phyloP scores from a whole-genome alignment of 176 grass and related monocot genomes.

The Saccharum spontaneum region DNA sequence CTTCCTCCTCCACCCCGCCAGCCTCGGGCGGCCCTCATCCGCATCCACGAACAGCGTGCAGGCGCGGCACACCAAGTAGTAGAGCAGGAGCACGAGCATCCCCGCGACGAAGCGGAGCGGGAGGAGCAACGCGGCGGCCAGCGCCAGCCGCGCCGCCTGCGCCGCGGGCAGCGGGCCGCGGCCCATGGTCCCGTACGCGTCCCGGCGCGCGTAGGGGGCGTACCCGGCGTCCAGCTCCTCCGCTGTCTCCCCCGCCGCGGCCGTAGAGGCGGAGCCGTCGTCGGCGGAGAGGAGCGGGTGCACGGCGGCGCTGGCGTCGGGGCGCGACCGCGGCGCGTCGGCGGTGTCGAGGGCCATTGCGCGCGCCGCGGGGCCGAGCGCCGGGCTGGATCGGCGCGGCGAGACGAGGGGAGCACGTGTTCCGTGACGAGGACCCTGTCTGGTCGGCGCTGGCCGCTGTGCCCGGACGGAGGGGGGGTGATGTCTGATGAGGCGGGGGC shows the following conservation, averaged over 20 bases:
- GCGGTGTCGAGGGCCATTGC: conserved; percentile 36
- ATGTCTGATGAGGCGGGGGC: neutral
- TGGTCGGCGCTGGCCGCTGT: conserved; percentile 31
- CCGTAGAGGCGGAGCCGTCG: neutral
- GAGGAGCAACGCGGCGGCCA: conserved; percentile 50
- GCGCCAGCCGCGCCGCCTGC: conserved; percentile 39
- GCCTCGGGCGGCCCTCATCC: conserved; percentile 38
- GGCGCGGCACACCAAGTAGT: conserved; percentile 73
- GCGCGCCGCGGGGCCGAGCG: neutral
- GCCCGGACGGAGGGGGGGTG: neutral
- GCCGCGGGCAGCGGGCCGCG: conserved; percentile 32
- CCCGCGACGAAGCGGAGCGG: conserved; percentile 67
- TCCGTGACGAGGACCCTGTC: neutral
- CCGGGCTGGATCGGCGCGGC: conserved; percentile 1
- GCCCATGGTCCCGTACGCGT: conserved; percentile 83
- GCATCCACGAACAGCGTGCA: conserved; percentile 60
- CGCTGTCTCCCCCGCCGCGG: neutral
- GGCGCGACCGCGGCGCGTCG: conserved; percentile 10
- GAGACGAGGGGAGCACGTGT: neutral
- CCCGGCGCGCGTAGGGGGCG: conserved; percentile 67
- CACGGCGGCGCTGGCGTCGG: conserved; percentile 14
- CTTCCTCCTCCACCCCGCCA: conserved; percentile 61
- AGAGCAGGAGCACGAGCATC: conserved; percentile 48
- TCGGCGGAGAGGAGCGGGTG: conserved; percentile 33
- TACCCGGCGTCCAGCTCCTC: conserved; percentile 73